Conservation (phyloP, 495 filamentous ascomycete genomes). For the Podospora comata region DNA sequence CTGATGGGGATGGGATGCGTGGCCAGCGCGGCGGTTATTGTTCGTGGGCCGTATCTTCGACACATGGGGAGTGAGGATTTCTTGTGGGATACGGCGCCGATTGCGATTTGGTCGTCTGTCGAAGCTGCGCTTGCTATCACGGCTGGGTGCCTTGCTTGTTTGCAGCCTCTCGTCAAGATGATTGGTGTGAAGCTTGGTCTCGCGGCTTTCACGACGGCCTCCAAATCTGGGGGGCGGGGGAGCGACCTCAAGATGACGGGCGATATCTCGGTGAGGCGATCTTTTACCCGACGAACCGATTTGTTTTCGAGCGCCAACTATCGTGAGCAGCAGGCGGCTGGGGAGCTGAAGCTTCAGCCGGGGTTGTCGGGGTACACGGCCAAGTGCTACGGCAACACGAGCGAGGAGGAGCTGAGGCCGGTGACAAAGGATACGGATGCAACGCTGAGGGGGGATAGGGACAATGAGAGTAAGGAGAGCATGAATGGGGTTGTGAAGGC, state of each 20-base stretch:
- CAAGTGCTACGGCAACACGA: slow-evolving; percentile 1
- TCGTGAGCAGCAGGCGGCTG: neutral
- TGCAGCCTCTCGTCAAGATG: slow-evolving; percentile 28
- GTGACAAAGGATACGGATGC: neutral
- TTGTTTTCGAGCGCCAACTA: neutral
- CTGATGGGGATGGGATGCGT: slow-evolving; percentile 26
- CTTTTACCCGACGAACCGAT: slow-evolving; percentile 5
- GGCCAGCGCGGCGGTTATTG: slow-evolving; percentile 32
- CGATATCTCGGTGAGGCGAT: neutral
- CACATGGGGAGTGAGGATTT: slow-evolving; percentile 23
- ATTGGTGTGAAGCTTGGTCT: slow-evolving; percentile 8
- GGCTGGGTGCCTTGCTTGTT: slow-evolving; percentile 31
- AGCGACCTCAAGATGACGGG: neutral
- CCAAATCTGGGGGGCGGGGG: neutral
- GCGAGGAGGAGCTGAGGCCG: slow-evolving; percentile 6
- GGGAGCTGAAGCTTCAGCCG: slow-evolving; percentile 6
- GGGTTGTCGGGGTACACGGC: neutral
- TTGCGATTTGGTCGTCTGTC: slow-evolving; percentile 35
- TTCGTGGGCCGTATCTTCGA: slow-evolving; percentile 29
- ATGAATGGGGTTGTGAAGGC: neutral
- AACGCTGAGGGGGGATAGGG: neutral
- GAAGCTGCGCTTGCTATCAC: slow-evolving; percentile 36
- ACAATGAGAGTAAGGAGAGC: slow-evolving; percentile 13
- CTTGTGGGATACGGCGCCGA: slow-evolving; percentile 27
- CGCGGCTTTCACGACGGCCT: neutral